phyloP scores from a whole-genome alignment of 352 stramenopile species.

The Phytophthora sojae region DNA sequence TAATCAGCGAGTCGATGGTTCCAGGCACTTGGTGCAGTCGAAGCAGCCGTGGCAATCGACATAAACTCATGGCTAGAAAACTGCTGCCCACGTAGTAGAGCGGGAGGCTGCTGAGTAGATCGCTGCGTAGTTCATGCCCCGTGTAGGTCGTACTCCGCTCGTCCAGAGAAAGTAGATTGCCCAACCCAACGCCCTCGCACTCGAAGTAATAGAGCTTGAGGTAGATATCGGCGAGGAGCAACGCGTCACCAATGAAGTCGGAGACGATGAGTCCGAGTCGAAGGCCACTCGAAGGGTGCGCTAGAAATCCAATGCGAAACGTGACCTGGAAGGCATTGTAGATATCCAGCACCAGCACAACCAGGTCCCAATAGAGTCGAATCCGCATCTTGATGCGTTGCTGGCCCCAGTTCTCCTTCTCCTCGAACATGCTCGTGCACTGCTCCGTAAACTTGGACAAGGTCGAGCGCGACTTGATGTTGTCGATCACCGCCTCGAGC shows the following conservation, averaged over 20 bases:
- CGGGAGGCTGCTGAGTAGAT: slow-evolving; percentile 58
- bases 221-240: slow-evolving; percentile 63
- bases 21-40: slow-evolving; percentile 47
- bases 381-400: slow-evolving; percentile 61
- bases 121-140: slow-evolving; percentile 44
- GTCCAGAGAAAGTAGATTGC: slow-evolving; percentile 58
- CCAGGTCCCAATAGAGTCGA: slow-evolving; percentile 69
- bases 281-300: slow-evolving; percentile 28
- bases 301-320: slow-evolving; percentile 75
- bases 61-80: slow-evolving; percentile 64
- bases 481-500: slow-evolving; percentile 60
- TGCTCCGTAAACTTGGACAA: slow-evolving; percentile 61
- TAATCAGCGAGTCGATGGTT: slow-evolving; percentile 68
- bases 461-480: slow-evolving; percentile 49
- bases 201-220: slow-evolving; percentile 85
- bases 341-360: slow-evolving; percentile 58
- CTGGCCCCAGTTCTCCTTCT: slow-evolving; percentile 56
- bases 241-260: slow-evolving; percentile 52
- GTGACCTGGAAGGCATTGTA: slow-evolving; percentile 79
- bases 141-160: slow-evolving; percentile 57
- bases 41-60: slow-evolving; percentile 65
- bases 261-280: slow-evolving; percentile 39
- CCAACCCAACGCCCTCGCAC: slow-evolving; percentile 56
- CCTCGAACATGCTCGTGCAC: slow-evolving; percentile 68
- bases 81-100: slow-evolving; percentile 72